A percentile compares a stretch with the other conserved stretches of the same genome.
These are phyloP conservation scores for Candida tunisiensis DNA, from an alignment of 1,139 yeast species.

Conservation along the genomic window DNA sequence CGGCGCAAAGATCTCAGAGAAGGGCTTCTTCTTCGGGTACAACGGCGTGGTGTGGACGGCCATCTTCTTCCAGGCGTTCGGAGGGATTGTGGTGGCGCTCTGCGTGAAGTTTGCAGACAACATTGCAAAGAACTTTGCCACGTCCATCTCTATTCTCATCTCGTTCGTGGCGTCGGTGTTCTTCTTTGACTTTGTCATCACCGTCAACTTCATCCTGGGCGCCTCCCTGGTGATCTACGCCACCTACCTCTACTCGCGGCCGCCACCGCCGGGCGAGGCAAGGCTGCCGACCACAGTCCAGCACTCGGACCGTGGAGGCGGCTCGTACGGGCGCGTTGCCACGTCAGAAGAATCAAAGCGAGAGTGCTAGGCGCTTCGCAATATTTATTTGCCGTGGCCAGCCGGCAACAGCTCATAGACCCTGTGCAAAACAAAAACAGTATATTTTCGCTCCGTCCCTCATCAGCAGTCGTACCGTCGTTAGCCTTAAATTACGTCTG, in stretches of 20 bases:
- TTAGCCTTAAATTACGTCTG: too few relatives aligned
- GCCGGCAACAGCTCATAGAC: too few relatives aligned
- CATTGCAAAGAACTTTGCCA: conserved; percentile 27
- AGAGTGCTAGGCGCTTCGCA: too few relatives aligned
- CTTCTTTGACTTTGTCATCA: conserved; percentile 19
- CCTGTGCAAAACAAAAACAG: too few relatives aligned
- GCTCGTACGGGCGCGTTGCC: too few relatives aligned
- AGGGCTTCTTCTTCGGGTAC: conserved; percentile 25
- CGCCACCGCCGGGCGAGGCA: conserved; percentile 1
- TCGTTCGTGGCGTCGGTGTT: conserved; percentile 23
- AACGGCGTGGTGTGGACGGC: conserved; percentile 22
- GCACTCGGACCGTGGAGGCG: too few relatives aligned
- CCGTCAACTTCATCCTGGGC: conserved; percentile 20
- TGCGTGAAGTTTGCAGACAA: conserved; percentile 27
- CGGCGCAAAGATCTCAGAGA: conserved; percentile 16
- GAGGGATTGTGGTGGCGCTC: conserved; percentile 26
- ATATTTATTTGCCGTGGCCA: too few relatives aligned
- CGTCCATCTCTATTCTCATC: conserved; percentile 23
- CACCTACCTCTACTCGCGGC: conserved; percentile 18
- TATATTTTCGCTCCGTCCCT: too few relatives aligned
- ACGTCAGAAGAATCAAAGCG: too few relatives aligned
- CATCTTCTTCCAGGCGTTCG: conserved; percentile 23
- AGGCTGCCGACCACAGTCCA: too few relatives aligned
- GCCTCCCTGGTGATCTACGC: conserved; percentile 21
- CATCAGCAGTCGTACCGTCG: too few relatives aligned